phyloP scores from a whole-genome alignment of 495 filamentous ascomycete genomes.

The Xylaria nigripes region DNA sequence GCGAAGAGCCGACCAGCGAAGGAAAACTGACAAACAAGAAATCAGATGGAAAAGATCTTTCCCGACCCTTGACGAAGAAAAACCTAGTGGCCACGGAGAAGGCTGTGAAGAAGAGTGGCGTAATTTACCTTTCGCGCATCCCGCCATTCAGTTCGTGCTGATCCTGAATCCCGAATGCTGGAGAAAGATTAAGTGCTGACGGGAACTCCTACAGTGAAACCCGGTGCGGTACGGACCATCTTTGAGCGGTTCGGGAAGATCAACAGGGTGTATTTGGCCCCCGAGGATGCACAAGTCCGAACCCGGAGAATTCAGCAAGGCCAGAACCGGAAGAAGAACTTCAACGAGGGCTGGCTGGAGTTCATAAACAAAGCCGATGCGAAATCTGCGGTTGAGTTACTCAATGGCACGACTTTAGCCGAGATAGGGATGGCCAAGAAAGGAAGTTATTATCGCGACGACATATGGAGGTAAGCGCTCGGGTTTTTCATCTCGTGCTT shows the following conservation, averaged over 20 bases:
- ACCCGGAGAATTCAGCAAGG: slow-evolving; percentile 52
- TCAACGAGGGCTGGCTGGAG: slow-evolving; percentile 92
- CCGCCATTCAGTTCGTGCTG: slow-evolving; percentile 61
- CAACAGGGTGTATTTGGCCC: slow-evolving; percentile 78
- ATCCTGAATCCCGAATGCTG: neutral
- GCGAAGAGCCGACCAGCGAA: slow-evolving; percentile 2
- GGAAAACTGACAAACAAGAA: slow-evolving; percentile 8
- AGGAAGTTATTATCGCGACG: slow-evolving; percentile 82
- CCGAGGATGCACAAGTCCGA: slow-evolving; percentile 60
- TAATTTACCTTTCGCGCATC: slow-evolving; percentile 82
- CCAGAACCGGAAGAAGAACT: slow-evolving; percentile 84
- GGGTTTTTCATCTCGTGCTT: neutral
- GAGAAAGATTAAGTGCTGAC: neutral
- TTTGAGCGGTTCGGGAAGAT: slow-evolving; percentile 72
- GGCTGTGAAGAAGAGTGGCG: slow-evolving; percentile 58
- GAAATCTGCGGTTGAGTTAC: slow-evolving; percentile 70
- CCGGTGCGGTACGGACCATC: slow-evolving; percentile 66
- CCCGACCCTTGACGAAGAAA: slow-evolving; percentile 48
- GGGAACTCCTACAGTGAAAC: slow-evolving; percentile 51
- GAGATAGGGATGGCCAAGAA: slow-evolving; percentile 54
- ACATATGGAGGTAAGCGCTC: slow-evolving; percentile 58
- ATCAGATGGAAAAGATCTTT: slow-evolving; percentile 35
- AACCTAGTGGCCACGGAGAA: slow-evolving; percentile 51
- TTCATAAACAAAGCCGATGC: slow-evolving; percentile 68
- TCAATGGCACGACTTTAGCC: slow-evolving; percentile 76